phyloP scores from a whole-genome alignment of 108 stramenopile genomes.

The Fragilaria radians region DNA sequence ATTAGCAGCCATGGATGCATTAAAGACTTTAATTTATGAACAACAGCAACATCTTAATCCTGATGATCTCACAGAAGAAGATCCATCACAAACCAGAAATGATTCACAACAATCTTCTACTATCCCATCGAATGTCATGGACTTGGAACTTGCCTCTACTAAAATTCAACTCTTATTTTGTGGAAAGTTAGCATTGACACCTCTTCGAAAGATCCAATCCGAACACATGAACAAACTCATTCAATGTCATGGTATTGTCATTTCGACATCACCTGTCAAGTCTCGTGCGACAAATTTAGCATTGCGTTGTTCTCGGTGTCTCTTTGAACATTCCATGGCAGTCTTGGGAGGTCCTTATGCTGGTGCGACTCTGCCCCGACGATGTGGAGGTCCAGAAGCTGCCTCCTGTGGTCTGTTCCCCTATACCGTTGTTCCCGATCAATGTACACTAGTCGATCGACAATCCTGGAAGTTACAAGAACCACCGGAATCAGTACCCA shows the following conservation, averaged over 20 bases:
- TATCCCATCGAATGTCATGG: constrained; percentile 13
- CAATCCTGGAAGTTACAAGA: constrained; percentile 98
- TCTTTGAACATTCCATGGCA: constrained; percentile 46
- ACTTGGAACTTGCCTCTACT: constrained; percentile 4
- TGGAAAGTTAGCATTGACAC: constrained; percentile 66
- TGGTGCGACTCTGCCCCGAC: constrained; percentile 41
- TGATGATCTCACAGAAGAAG: not conserved
- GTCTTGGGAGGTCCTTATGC: constrained; percentile 56
- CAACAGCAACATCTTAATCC: constrained; percentile 1
- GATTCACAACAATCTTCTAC: not conserved
- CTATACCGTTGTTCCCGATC: constrained; percentile 88
- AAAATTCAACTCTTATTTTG: constrained; percentile 67
- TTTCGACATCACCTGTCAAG: constrained; percentile 75
- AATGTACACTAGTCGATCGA: constrained; percentile 88
- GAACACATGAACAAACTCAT: constrained; percentile 90
- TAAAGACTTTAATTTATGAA: constrained; percentile 58
- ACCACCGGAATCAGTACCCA: constrained; percentile 85
- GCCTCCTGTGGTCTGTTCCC: constrained; percentile 79
- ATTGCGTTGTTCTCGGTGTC: constrained; percentile 84
- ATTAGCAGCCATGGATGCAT: constrained; percentile 62
- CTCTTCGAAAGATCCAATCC: constrained; percentile 86
- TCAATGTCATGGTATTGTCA: constrained; percentile 94
- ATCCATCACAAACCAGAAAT: not conserved
- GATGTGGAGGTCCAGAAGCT: constrained; percentile 47
- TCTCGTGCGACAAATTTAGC: constrained; percentile 76